Percentiles rank a stretch among this genome's conserved stretches.
Evolutionary conservation across 2,329 filamentous ascomycete species (phyloP).

Genomic region (Fusarium sp.): DNA sequence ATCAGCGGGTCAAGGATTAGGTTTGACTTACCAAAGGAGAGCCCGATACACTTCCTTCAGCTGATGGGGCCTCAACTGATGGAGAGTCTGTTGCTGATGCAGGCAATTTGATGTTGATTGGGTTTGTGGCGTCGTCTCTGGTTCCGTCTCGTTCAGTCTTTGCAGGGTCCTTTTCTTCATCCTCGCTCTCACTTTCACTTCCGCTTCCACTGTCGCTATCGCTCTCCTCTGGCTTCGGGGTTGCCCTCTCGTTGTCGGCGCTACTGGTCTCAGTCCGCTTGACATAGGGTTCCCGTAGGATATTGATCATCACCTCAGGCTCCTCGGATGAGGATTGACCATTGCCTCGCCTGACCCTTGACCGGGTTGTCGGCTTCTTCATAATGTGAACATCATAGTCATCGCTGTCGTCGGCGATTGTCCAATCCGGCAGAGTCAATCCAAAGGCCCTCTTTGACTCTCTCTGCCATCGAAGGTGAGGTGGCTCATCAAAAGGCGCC

Average conservation of each 20-base stretch:
- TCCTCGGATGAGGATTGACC: conserved; percentile 12
- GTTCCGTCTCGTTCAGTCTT: neutral
- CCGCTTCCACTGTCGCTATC: conserved; percentile 9
- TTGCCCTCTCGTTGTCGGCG: conserved; percentile 18
- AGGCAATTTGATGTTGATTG: conserved; percentile 8
- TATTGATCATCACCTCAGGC: conserved; percentile 18
- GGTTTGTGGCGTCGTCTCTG: neutral
- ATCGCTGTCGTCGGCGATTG: conserved; percentile 46
- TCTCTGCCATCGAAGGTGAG: conserved; percentile 37
- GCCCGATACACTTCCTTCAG: conserved; percentile 24
- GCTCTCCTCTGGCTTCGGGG: neutral
- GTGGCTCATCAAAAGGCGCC: conserved; percentile 28
- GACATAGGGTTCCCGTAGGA: conserved; percentile 6
- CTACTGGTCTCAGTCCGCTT: conserved; percentile 6
- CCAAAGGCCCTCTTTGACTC: conserved; percentile 35
- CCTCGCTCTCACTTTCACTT: conserved; percentile 16
- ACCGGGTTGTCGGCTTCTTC: conserved; percentile 28
- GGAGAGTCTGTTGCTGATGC: conserved; percentile 6
- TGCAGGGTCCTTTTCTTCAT: conserved; percentile 4
- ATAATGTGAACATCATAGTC: conserved; percentile 39
- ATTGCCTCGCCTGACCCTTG: conserved; percentile 23
- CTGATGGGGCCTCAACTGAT: conserved; percentile 27
- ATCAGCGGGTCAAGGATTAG: neutral
- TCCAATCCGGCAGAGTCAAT: conserved; percentile 46
- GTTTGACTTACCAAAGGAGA: conserved; percentile 38